Percentiles rank a stretch among this genome's conserved stretches.
Evolutionary conservation across 164 flowering plant species (phyloP).

Genomic region (Euptelea pleiosperma): DNA sequence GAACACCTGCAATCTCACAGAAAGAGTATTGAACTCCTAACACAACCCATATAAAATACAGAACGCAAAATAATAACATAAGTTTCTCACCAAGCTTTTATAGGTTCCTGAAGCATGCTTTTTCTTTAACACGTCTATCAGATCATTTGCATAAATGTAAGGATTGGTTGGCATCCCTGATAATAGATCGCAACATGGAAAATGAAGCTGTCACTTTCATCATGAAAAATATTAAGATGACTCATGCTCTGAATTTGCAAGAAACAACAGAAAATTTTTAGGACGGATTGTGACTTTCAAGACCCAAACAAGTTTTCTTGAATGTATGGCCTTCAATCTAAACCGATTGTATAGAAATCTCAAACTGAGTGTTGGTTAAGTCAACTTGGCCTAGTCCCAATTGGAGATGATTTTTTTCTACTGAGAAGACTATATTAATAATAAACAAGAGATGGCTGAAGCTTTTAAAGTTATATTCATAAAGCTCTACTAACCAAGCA

Average conservation of each 20-base stretch:
- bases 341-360: too few species aligned
- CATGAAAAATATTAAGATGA: background rate
- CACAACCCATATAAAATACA: background rate
- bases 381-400: background rate
- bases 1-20: conserved; percentile 48
- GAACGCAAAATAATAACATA: background rate
- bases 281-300: too few species aligned
- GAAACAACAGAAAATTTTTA: background rate
- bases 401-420: background rate
- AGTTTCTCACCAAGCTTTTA: conserved; percentile 55
- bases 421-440: background rate
- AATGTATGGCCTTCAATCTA: too few species aligned
- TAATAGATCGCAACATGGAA: background rate
- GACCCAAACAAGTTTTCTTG: too few species aligned
- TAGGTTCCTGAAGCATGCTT: conserved; percentile 57
- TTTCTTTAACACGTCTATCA: conserved; percentile 37
- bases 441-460: background rate
- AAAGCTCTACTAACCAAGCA: conserved; percentile 67
- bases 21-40: background rate
- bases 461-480: background rate
- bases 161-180: conserved; percentile 62
- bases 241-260: background rate
- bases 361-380: background rate
- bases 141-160: conserved; percentile 48
- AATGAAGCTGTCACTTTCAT: background rate